Base-by-base conservation (phyloP, 1,139 yeast genomes). In the Kurtzmaniella quercitrusa region DNA sequence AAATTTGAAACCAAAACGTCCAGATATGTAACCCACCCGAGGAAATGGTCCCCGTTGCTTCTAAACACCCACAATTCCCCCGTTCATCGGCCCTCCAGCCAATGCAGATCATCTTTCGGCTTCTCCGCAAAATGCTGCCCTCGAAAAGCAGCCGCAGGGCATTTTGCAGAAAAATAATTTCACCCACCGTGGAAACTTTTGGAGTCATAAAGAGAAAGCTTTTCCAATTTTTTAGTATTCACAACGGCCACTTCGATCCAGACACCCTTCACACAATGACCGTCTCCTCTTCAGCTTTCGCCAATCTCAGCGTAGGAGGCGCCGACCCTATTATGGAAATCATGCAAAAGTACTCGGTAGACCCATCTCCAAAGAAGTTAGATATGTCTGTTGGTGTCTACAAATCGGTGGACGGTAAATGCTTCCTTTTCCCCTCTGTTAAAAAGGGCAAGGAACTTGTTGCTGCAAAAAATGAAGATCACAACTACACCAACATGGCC, bases 321-420 rank as follows among this genome's bases (percentile, higher is more conserved):
- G 54, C 62, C n/a, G 77, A 72, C 51, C 75, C 76, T 34, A 68
- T 72, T 40, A 58, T 68, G 42, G 52, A 55, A 42, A 60, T 67
- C 40, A 59, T 66, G 62, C 50, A 49, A 29, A 55, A 54, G 29
- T 65, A 54, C 49, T 53, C 51, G 9, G 44, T 51, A 11, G 77
- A 72, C 53, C 43, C 58, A 17, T 39, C 51, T 41, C 62, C 68
- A 2, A 41, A 53, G 15, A 71, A 72, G 53, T 58, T 70, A 25
- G 77, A 72, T 47, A 67, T 70, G 17, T 61, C 71, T 23, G 68
- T 71, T 29, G 77, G 77, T 2, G 75, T 72, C 21, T 72, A 71
- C 56, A 70, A 69, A 48, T 62, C 67, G 34, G 71, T 64, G 45
- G 48, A 56, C 12, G 77, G 77, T 2, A 55, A 56, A 23, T 57